Evolutionary conservation across 108 stramenopile genomes (phyloP).

Genomic region (Heterococcus sp.): DNA sequence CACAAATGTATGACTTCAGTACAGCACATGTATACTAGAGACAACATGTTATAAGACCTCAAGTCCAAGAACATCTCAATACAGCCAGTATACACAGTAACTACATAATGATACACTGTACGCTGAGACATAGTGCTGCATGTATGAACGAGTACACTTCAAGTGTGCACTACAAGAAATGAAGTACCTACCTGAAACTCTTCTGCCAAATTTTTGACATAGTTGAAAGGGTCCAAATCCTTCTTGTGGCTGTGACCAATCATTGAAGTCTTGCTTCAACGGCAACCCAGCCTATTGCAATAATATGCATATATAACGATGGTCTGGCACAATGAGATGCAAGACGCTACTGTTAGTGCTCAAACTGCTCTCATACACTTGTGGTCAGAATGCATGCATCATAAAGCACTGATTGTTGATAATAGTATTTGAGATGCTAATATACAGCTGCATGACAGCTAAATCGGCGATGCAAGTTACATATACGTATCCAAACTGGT

Average conservation of each 20-base stretch:
- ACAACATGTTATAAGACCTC: not conserved
- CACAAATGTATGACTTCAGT: not conserved
- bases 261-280: conserved; percentile 58
- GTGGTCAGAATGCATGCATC: not conserved
- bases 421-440: not conserved
- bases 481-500: not conserved
- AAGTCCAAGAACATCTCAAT: no score
- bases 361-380: not conserved
- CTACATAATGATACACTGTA: not conserved
- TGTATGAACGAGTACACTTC: not conserved
- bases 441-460: not conserved
- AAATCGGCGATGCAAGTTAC: not conserved
- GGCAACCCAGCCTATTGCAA: conserved; percentile 41
- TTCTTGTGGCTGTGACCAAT: conserved; percentile 61
- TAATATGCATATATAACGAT: no score
- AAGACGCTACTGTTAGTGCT: no score
- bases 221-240: conserved; percentile 64
- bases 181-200: not conserved
- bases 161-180: not conserved
- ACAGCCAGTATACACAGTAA: not conserved
- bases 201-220: not conserved
- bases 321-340: no score
- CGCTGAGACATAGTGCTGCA: not conserved
- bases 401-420: not conserved
- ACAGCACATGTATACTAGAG: not conserved